phyloP scores from a whole-genome alignment of 305 asterid species.

The Fraxinus ornus region DNA sequence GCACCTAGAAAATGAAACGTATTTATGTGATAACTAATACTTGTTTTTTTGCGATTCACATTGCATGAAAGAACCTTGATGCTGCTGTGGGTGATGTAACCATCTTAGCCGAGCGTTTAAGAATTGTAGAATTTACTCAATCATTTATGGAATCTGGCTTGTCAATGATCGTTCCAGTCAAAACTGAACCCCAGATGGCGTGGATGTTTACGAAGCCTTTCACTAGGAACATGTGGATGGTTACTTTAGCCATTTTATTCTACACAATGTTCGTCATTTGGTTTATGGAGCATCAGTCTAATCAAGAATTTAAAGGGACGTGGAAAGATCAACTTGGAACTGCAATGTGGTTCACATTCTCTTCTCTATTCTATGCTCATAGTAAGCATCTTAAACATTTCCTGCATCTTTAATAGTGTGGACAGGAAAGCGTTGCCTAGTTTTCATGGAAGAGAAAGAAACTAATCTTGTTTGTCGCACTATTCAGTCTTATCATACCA shows the following conservation, averaged over 20 bases:
- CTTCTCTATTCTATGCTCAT: conserved; percentile 40
- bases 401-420: not conserved
- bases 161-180: conserved; percentile 39
- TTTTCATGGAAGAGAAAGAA: not conserved
- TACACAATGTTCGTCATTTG: conserved; percentile 41
- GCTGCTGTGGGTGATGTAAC: conserved; percentile 35
- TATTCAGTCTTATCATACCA: not conserved
- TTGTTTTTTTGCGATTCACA: not conserved
- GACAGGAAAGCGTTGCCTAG: not conserved
- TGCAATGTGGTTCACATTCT: conserved; percentile 47
- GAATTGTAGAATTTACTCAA: conserved; percentile 33
- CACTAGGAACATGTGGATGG: conserved; percentile 38
- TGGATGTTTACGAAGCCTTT: conserved; percentile 42
- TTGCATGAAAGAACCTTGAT: conserved; percentile 10
- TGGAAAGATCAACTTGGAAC: conserved; percentile 39
- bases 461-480: not conserved
- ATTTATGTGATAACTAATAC: not conserved
- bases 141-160: conserved; percentile 39
- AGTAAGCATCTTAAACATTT: conserved; percentile 27
- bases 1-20: not conserved
- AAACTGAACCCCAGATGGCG: conserved; percentile 8
- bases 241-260: conserved; percentile 26
- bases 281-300: conserved; percentile 42
- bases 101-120: conserved; percentile 25
- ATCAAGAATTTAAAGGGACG: conserved; percentile 29